Base-by-base conservation (phyloP, 2,329 filamentous ascomycete genomes). In the Paraphaeosphaeria sporulosa region DNA sequence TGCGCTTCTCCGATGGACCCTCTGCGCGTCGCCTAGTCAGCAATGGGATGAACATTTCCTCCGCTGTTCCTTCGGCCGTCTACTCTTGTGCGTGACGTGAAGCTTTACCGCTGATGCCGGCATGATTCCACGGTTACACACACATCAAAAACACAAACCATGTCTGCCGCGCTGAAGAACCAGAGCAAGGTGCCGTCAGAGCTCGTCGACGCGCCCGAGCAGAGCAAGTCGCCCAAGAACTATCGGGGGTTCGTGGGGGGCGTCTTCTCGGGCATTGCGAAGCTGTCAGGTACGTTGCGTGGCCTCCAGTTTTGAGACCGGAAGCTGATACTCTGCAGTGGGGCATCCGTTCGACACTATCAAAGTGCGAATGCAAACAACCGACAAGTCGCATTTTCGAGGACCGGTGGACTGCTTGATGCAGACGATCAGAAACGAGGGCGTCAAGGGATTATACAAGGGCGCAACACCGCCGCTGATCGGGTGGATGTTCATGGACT, bases 401-500 rank as follows among this genome's bases (percentile, higher is more conserved):
- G 95, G 95, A 0, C 94, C 95, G 0, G 77, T 96, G 34, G 89
- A 97, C 77, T 98, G 95, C 75, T 82, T 97, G 10, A 78, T 91
- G 58, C 90, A 94, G 76, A 99, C 95, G 10, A 66, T 98, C 30
- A 87, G 90, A 61, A 90, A 93, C 75, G 95, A 99, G 79, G 94
- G 94, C 50, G 80, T 96, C 49, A 80, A 85, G 53, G 95, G 93
- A 3, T 83, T 99, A 44, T 99, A 98, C 85, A 99, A 98, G 81
- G 94, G 94, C 71, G 93, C 93, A 12, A 92, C 91, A 30, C 94
- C 94, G 58, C 95, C 95, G 55, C 83, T 98, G 51, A 88, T 97
- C 54, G 95, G 95, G 70, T 98, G 95, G 95, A 97, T 98, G 91
- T 92, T 96, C 73, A 98, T 98, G 94, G 95, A 99, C 81, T 88